Percentiles rank a stretch among this genome's conserved stretches.
These are phyloP conservation scores for Aspergillus bridgeri DNA, from an alignment of 495 filamentous ascomycete species.

Conservation along the genomic window DNA sequence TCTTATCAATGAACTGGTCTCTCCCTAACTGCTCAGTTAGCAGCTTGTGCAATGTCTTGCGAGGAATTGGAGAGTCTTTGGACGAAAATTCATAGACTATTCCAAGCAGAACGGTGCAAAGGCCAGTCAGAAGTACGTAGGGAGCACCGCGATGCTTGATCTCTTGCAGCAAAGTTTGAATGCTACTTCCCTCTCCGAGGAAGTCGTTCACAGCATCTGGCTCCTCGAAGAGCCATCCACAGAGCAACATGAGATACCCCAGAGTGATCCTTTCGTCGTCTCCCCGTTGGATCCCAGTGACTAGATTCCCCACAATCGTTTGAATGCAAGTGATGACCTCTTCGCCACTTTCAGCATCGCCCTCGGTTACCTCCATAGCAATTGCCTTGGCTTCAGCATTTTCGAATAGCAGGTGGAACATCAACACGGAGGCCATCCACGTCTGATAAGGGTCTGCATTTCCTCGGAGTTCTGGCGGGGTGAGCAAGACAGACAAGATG, in stretches of 20 bases:
- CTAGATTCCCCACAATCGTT: slow-evolving; percentile 74
- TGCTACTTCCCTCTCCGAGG: slow-evolving; percentile 86
- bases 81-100: slow-evolving; percentile 97
- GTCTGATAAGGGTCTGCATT: slow-evolving; percentile 79
- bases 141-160: slow-evolving; percentile 58
- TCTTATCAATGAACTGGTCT: slow-evolving; percentile 83
- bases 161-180: slow-evolving; percentile 79
- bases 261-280: slow-evolving; percentile 80
- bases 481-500: slow-evolving; percentile 76
- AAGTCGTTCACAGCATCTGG: slow-evolving; percentile 90
- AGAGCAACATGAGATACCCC: slow-evolving; percentile 89
- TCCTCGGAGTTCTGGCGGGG: slow-evolving; percentile 52
- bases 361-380: slow-evolving; percentile 80
- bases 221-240: slow-evolving; percentile 91
- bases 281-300: slow-evolving; percentile 66
- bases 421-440: slow-evolving; percentile 88
- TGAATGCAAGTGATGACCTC: slow-evolving; percentile 96
- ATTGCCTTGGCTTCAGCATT: slow-evolving; percentile 73
- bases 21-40: slow-evolving; percentile 76
- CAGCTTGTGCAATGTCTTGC: slow-evolving; percentile 76
- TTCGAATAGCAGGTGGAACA: slow-evolving; percentile 86
- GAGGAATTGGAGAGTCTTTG: slow-evolving; percentile 88
- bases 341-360: slow-evolving; percentile 85
- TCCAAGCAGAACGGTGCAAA: slow-evolving; percentile 80
- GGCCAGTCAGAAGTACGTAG: slow-evolving; percentile 67